A percentile compares a stretch with the other conserved stretches of the same genome.
These are phyloP conservation scores for Globisporangium yorkense DNA, from an alignment of 352 stramenopile genomes.

Conservation along the genomic window DNA sequence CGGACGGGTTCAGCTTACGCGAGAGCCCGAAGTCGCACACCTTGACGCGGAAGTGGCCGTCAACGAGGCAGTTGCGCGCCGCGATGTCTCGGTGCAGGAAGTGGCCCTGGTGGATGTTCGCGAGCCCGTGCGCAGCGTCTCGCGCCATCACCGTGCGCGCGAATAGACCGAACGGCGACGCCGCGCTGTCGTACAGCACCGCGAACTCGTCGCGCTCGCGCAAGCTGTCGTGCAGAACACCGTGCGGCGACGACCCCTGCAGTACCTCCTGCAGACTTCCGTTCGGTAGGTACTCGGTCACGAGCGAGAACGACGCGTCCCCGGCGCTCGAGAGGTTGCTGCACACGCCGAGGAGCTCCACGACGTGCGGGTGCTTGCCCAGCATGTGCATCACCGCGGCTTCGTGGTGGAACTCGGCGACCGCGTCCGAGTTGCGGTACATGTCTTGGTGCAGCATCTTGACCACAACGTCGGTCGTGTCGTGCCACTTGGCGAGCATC, in stretches of 20 bases:
- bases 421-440: slow-evolving; percentile 31
- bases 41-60: slow-evolving; percentile 59
- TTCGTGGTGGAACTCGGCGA: slow-evolving; percentile 62
- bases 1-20: slow-evolving; percentile 25
- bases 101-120: slow-evolving; percentile 57
- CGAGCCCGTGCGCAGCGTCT: slow-evolving; percentile 55
- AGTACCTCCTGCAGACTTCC: slow-evolving; percentile 54
- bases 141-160: slow-evolving; percentile 60
- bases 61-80: slow-evolving; percentile 62
- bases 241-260: slow-evolving; percentile 3
- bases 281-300: slow-evolving; percentile 67
- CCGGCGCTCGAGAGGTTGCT: slow-evolving; percentile 1
- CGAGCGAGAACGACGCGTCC: slow-evolving; percentile 26
- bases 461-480: slow-evolving; percentile 51
- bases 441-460: slow-evolving; percentile 48
- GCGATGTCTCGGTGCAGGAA: slow-evolving; percentile 68
- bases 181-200: slow-evolving; percentile 6
- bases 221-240: background rate
- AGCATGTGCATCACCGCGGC: slow-evolving; percentile 68
- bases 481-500: slow-evolving; percentile 54
- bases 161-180: slow-evolving; percentile 30
- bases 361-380: slow-evolving; percentile 65
- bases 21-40: slow-evolving; percentile 69
- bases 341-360: slow-evolving; percentile 50
- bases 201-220: background rate